Evolutionary conservation across 225 moss, liverwort and hornwort genomes (phyloP), one percentile per base, ranked within the genome.

Genomic region (Polytrichum commune): DNA sequence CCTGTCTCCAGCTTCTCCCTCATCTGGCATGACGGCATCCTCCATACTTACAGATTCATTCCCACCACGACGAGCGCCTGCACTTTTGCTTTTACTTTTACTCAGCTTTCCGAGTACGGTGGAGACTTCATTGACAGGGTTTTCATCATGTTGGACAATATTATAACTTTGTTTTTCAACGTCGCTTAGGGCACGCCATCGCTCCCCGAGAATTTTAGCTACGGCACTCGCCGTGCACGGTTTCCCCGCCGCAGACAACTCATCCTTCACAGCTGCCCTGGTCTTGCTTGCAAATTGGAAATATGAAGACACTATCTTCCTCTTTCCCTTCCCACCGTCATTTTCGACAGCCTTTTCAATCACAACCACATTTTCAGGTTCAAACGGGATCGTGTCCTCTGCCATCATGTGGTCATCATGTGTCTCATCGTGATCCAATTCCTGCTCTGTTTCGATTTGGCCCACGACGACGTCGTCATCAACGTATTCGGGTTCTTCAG

Each of bases 311-410:
- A 67, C 54, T 54, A 54, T 65, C 74, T 74, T 74, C 55, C 58
- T 6, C 20, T 58, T 57, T 57, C 57, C 57, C 57, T 35, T 8
- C 20, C 57, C 19, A 57, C 57, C 5, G 19, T 57, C 35, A 35
- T 9, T 38, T 38, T 38, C 38, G 38, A 38, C 32, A 32, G 32
- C 32, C 32, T 32, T 32, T 32, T 32, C 8, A 0, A 32, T 38
- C 65, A 55, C 80, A 58, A 20, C 53, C 54, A 69, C 69, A 66
- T 57, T 73, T 66, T 72, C 75, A 29, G 65, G 65, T 46, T 72
- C 73, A 27, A 63, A 54, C 58, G 73, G 73, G 70, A 38, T 29
- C 18, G 57, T 69, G 10, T 73, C 81, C 71, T 55, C 70, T 53
- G 72, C 72, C 73, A 60, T 55, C 38, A 38, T 2, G 38, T 38